These are phyloP conservation scores for Diaporthe longicolla DNA, from an alignment of 2,329 filamentous ascomycete species.

Conservation along the genomic window DNA sequence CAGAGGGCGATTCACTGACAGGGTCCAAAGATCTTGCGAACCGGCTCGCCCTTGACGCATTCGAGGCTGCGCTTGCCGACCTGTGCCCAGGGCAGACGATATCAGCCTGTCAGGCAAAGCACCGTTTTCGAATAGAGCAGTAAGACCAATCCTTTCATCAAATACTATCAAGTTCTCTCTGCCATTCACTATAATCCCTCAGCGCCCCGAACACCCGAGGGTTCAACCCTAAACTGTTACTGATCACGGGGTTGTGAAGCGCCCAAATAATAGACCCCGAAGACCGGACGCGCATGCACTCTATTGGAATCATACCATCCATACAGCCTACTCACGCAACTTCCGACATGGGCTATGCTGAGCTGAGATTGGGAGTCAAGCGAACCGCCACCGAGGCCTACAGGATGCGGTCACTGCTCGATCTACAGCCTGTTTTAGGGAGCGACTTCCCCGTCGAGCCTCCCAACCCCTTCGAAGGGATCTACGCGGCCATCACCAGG, in stretches of 20 bases:
- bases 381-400: slow-evolving; percentile 73
- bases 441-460: slow-evolving; percentile 82
- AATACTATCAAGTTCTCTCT: not conserved
- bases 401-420: slow-evolving; percentile 74
- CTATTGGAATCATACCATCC: slow-evolving; percentile 74
- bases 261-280: slow-evolving; percentile 77
- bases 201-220: not conserved
- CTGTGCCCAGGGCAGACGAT: slow-evolving; percentile 62
- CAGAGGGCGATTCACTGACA: not conserved
- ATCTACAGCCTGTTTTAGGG: slow-evolving; percentile 69
- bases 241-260: not conserved
- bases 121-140: slow-evolving; percentile 79
- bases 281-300: slow-evolving; percentile 72
- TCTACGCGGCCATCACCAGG: slow-evolving; percentile 77
- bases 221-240: not conserved
- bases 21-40: slow-evolving; percentile 71
- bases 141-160: not conserved
- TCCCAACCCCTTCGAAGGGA: slow-evolving; percentile 75
- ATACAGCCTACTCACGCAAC: slow-evolving; percentile 82
- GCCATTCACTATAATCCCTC: not conserved
- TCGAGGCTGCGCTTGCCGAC: slow-evolving; percentile 68
- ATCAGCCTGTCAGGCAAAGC: slow-evolving; percentile 65
- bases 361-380: slow-evolving; percentile 68
- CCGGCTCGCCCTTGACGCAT: slow-evolving; percentile 73
- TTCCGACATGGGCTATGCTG: slow-evolving; percentile 78